Conservation (phyloP, 306 rosid species). For the Bauhinia variegata region DNA sequence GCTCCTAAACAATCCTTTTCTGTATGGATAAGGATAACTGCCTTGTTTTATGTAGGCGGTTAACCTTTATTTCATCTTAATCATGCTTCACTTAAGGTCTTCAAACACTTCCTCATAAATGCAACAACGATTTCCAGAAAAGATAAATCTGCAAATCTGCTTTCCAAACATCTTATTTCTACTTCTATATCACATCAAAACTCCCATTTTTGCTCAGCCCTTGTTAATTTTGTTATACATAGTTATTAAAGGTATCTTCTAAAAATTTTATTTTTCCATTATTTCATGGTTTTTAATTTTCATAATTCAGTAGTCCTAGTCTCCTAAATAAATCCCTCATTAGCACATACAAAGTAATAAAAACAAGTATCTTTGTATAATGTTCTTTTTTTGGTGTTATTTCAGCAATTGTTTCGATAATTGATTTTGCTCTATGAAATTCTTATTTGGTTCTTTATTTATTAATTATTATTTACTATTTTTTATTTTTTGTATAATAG, state of each 20-base stretch:
- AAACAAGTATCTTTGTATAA: background rate
- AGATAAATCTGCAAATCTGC: background rate
- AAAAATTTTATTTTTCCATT: background rate
- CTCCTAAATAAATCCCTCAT: background rate
- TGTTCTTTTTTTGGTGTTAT: no score
- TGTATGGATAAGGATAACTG: background rate
- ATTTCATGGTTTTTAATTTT: conserved; percentile 2
- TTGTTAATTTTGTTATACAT: background rate
- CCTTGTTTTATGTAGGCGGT: background rate
- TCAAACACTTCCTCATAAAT: background rate
- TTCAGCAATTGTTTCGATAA: no score
- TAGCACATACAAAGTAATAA: background rate
- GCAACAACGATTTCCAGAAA: background rate
- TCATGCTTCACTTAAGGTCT: background rate
- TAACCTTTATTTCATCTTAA: background rate
- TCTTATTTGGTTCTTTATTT: no score
- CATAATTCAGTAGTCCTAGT: conserved; percentile 1
- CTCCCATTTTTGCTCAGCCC: background rate
- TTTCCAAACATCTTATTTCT: background rate
- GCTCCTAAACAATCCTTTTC: background rate
- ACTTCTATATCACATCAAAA: no score
- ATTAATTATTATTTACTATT: no score
- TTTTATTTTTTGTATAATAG: conserved; percentile 40
- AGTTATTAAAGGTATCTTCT: background rate
- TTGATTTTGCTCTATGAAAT: no score